Evolutionary conservation across 305 asterid species (phyloP).

Genomic region (Solanum hybrid): DNA sequence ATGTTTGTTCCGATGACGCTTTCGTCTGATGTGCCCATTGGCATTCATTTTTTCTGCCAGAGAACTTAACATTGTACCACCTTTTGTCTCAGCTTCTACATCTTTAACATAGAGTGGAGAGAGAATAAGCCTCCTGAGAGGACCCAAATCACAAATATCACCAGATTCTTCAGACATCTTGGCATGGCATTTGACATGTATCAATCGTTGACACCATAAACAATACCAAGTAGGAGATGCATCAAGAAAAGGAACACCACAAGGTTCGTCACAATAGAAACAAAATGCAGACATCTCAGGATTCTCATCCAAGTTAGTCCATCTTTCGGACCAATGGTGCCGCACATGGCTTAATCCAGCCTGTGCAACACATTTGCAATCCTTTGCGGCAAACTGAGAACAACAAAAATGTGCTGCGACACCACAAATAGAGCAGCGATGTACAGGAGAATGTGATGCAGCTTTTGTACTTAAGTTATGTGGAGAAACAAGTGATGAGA

Average conservation of each 20-base stretch:
- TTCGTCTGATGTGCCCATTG: conserved; percentile 50
- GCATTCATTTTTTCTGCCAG: conserved; percentile 39
- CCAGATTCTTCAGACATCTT: conserved; percentile 74
- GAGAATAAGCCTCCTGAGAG: conserved; percentile 64
- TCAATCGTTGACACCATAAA: conserved; percentile 74
- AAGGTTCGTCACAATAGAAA: conserved; percentile 74
- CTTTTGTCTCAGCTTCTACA: conserved; percentile 30
- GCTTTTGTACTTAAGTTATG: conserved; percentile 46
- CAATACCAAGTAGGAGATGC: conserved; percentile 86
- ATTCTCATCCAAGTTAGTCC: conserved; percentile 64
- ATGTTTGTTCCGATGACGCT: conserved; percentile 48
- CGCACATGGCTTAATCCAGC: conserved; percentile 48
- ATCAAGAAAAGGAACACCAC: conserved; percentile 70
- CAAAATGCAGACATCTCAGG: conserved; percentile 78
- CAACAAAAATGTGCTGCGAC: conserved; percentile 62
- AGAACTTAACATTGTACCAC: conserved; percentile 23
- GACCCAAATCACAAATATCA: conserved; percentile 71
- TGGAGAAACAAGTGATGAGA: conserved; percentile 48
- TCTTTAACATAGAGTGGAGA: conserved; percentile 71
- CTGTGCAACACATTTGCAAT: conserved; percentile 75
- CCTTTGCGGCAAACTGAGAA: conserved; percentile 61
- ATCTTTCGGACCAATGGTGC: conserved; percentile 90
- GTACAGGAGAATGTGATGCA: conserved; percentile 34
- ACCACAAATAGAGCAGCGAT: conserved; percentile 68
- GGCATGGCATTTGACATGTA: conserved; percentile 75